These are phyloP conservation scores for Penicillium nordicum DNA, from an alignment of 2,329 filamentous ascomycete species.

Conservation along the genomic window DNA sequence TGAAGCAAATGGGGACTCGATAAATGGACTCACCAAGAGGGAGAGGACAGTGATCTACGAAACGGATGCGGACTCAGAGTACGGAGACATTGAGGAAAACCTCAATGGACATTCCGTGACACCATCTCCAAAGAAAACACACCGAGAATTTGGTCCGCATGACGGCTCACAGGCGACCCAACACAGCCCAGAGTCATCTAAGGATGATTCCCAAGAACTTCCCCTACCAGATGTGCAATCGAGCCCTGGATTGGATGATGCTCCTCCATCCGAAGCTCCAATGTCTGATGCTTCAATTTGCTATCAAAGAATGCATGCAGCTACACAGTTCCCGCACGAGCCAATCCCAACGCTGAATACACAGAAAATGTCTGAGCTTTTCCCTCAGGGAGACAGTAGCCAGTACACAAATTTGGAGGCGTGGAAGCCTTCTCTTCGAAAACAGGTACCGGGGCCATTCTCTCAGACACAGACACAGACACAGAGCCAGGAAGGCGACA, in stretches of 20 bases:
- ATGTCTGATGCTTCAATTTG: constrained; percentile 38
- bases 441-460: constrained; percentile 10
- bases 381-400: constrained; percentile 30
- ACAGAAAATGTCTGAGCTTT: constrained; percentile 39
- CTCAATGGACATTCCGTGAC: constrained; percentile 13
- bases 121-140: background rate
- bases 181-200: constrained; percentile 10
- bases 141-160: background rate
- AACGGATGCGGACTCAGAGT: constrained; percentile 41
- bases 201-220: constrained; percentile 33
- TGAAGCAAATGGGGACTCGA: background rate
- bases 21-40: constrained; percentile 8
- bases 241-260: constrained; percentile 24
- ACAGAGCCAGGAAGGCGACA: constrained; percentile 20
- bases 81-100: constrained; percentile 27
- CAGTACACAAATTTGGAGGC: constrained; percentile 12
- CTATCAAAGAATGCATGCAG: constrained; percentile 35
- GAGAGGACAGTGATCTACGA: constrained; percentile 41
- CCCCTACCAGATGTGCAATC: constrained; percentile 26
- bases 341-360: constrained; percentile 36
- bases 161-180: constrained; percentile 2
- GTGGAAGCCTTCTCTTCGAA: constrained; percentile 3
- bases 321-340: constrained; percentile 38
- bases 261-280: constrained; percentile 25
- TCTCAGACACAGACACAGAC: constrained; percentile 22